Evolutionary conservation across 371 early-diverging fungal genomes (phyloP).

Genomic region (Mucor velutinosus): DNA sequence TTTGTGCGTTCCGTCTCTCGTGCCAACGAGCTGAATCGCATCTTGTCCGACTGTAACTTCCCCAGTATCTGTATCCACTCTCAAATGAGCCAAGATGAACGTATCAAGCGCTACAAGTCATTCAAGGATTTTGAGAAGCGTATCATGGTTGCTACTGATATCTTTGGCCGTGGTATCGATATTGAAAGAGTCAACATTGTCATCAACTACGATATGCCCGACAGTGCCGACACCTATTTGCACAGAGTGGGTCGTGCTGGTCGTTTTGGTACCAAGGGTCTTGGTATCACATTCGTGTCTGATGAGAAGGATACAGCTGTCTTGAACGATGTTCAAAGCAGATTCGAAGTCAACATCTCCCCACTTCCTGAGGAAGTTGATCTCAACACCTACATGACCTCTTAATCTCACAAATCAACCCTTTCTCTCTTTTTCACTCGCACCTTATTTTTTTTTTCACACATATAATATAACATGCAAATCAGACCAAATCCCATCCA

Average conservation of each 20-base stretch:
- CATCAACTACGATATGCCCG: constrained; percentile 99
- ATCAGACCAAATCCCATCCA: background rate
- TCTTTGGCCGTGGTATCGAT: constrained; percentile 99
- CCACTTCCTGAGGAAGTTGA: constrained; percentile 90
- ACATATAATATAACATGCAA: background rate
- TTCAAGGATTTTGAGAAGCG: constrained; percentile 96
- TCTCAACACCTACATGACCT: constrained; percentile 69
- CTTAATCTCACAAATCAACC: constrained; percentile 12
- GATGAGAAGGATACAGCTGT: constrained; percentile 82
- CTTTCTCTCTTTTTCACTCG: background rate
- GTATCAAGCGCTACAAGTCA: constrained; percentile 89
- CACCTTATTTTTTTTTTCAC: background rate
- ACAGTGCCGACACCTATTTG: constrained; percentile 91
- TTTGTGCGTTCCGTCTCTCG: constrained; percentile 95
- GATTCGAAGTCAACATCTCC: constrained; percentile 95
- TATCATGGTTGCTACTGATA: constrained; percentile 98
- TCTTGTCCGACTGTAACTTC: constrained; percentile 89
- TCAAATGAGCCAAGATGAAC: constrained; percentile 88
- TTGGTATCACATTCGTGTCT: constrained; percentile 97
- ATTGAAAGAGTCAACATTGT: constrained; percentile 99
- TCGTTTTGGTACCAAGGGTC: constrained; percentile 99
- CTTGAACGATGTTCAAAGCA: constrained; percentile 90
- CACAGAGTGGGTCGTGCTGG: constrained; percentile 99
- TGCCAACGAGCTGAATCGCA: constrained; percentile 87
- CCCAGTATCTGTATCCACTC: constrained; percentile 95